Base-by-base conservation (phyloP, 1,284 basidiomycete genomes). In the Malassezia sp. region DNA sequence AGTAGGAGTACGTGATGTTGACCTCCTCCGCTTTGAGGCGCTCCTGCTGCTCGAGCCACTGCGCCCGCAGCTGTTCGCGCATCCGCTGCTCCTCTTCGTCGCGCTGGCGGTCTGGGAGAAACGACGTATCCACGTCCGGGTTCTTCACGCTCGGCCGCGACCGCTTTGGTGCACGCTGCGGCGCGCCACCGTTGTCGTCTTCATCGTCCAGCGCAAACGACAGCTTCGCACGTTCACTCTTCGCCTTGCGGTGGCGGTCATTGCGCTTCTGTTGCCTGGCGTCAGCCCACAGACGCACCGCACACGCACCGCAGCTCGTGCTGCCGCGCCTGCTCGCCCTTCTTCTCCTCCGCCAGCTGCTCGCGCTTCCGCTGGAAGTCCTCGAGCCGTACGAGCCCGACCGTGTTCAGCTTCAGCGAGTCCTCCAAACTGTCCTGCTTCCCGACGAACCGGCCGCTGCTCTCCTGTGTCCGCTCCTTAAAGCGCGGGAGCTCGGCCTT, bases 361-460 rank as follows among this genome's bases (percentile, higher is more conserved):
- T 86, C 85, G 48, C 87, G 76, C 59, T 78, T 80, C 42, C 65
- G 61, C 52, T 72, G 63, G 60, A 97, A 97, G 38, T 96, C 93
- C 61, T 91, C 84, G 7, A 96, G 77, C 50, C 78, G 80, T 2
- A 97, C 90, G 12, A 99, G 78, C 59, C 93, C 93, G 46, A 97
- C 80, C 0, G 93, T 99, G 38, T 78, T 83, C 63, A 88, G 79
- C 75, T 95, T 96, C 41, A 99, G 77, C 10, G 79, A 79, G 49
- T 97, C 93, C 70, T 96, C 91, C 75, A 96, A 81, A 4, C 84
- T 87, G 68, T 96, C 91, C 71, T 86, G 82, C 71, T 93, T 86
- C 4, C 85, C 84, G 17, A 90, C 83, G 71, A 99, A 99, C 46
- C 89, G 84, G 64, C 84, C 83, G 2, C 37, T 14, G 4, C 15